Conservation (phyloP, 805 yeast species). For the Ogataea paraovalis region DNA sequence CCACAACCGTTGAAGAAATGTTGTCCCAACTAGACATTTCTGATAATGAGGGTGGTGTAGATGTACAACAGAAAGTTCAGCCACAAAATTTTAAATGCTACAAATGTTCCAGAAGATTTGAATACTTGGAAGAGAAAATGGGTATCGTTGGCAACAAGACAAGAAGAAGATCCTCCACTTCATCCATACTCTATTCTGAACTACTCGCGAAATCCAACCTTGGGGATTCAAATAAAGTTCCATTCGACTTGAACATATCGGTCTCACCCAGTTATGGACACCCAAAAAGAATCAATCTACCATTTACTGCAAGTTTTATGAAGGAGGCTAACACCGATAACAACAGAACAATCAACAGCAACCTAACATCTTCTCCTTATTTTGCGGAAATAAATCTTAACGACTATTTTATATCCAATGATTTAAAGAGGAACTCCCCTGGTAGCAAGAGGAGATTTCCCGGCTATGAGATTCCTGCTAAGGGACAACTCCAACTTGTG, state of each 20-base stretch:
- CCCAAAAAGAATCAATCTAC: conserved; percentile 8
- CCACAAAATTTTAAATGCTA: conserved; percentile 3
- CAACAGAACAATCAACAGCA: background rate
- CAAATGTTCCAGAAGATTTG: conserved; percentile 7
- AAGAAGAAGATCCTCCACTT: conserved; percentile 21
- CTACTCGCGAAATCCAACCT: conserved; percentile 13
- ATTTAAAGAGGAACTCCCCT: conserved; percentile 5
- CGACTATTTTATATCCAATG: conserved; percentile 20
- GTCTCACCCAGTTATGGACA: conserved; percentile 14
- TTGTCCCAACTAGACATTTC: background rate
- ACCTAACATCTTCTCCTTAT: conserved; percentile 24
- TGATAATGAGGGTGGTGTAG: background rate
- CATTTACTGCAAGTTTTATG: conserved; percentile 25
- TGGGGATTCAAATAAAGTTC: conserved; percentile 10
- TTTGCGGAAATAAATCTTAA: conserved; percentile 30
- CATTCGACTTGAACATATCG: conserved; percentile 28
- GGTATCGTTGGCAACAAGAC: background rate
- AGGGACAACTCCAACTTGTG: conserved; percentile 29
- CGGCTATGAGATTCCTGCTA: conserved; percentile 24
- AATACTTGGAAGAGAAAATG: background rate
- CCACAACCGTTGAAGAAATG: conserved; percentile 15
- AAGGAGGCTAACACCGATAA: conserved; percentile 1
- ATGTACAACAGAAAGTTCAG: background rate
- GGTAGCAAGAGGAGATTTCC: conserved; percentile 24
- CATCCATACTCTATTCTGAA: conserved; percentile 22